Evolutionary conservation across 1,139 yeast species (phyloP), one percentile per base, ranked within the genome.

Genomic region (Nakaseomyces kungkrabaensis): DNA sequence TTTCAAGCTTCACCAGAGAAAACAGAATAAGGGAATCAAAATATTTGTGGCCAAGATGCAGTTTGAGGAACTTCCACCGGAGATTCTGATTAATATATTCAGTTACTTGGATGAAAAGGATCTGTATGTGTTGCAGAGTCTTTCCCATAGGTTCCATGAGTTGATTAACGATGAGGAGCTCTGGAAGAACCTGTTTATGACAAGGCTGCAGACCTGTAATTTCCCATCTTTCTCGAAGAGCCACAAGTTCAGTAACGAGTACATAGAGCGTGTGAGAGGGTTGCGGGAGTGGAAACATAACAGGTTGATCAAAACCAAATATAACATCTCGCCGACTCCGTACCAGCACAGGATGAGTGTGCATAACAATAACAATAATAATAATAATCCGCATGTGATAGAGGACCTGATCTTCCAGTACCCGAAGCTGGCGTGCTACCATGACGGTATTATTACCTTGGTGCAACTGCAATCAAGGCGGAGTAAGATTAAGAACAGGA

Each of bases 161-260:
- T 71, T 80, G 5, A 74, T 81, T 4, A 73, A 73, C 52, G 82
- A 82, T 60, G 77, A 77, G 53, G 75, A 74, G 47, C 72, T 82
- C 5, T 83, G 90, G 90, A 73, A 74, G 58, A 73, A 72, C 49
- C 72, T 83, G 24, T 81, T 83, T 58, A 65, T 68, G 27, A 59
- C 71, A 27, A 72, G 71, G 49, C 77, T 77, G 55, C 72, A 75
- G 3, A 72, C 75, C 0, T 59, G 65, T 11, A 58, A 60, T 11
- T 83, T 84, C 61, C 81, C 88, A 3, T 74, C 84, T 0, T 67
- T 78, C n/a, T 71, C 84, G 0, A 69, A 75, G 32, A 75, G 83
- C 0, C 57, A 56, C n/a, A 66, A 67, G 45, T 83, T 81, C 77
- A 73, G 78, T 58, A 68, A 68, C 33, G 92, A 84, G 62, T 74